Percentiles rank a stretch among this genome's conserved stretches.
These are phyloP conservation scores for Ogataea nonfermentans DNA, from an alignment of 805 yeast species.

Conservation along the genomic window DNA sequence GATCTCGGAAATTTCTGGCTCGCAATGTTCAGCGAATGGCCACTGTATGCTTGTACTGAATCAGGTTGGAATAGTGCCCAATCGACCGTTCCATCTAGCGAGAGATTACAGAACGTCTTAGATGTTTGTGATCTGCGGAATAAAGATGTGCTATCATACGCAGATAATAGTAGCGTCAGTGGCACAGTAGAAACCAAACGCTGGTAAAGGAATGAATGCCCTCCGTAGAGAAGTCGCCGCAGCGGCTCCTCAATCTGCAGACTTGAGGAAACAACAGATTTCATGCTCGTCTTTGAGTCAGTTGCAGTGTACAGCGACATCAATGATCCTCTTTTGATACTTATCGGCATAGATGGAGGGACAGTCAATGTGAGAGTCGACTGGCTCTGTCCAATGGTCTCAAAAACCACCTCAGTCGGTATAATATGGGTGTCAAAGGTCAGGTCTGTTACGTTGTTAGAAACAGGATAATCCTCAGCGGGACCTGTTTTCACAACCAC, in stretches of 20 bases:
- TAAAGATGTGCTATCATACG: slow-evolving; percentile 26
- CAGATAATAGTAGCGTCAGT: slow-evolving; percentile 42
- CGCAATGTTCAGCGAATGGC: slow-evolving; percentile 46
- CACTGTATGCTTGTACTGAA: slow-evolving; percentile 51
- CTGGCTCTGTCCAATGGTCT: slow-evolving; percentile 48
- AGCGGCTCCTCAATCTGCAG: slow-evolving; percentile 38
- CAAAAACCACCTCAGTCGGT: slow-evolving; percentile 32
- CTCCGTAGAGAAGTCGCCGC: slow-evolving; percentile 44
- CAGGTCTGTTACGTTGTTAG: slow-evolving; percentile 15
- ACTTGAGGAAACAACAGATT: slow-evolving; percentile 24
- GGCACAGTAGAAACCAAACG: slow-evolving; percentile 48
- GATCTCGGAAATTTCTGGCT: slow-evolving; percentile 39
- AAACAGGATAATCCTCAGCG: slow-evolving; percentile 4
- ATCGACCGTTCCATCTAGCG: slow-evolving; percentile 57
- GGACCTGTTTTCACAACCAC: slow-evolving; percentile 1
- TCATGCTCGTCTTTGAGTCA: slow-evolving; percentile 10
- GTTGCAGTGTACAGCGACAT: slow-evolving; percentile 41
- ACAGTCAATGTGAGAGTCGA: slow-evolving; percentile 47
- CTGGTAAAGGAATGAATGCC: slow-evolving; percentile 45
- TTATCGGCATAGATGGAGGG: slow-evolving; percentile 60
- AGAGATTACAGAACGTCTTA: slow-evolving; percentile 43
- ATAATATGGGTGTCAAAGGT: slow-evolving; percentile 3
- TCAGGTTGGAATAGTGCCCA: slow-evolving; percentile 56
- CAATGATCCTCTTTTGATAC: slow-evolving; percentile 47
- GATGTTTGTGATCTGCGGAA: slow-evolving; percentile 16